A percentile compares a stretch with the other conserved stretches of the same genome.
phyloP scores from a whole-genome alignment of 1,139 yeast species.

The Nakaseomyces nivariensis region DNA sequence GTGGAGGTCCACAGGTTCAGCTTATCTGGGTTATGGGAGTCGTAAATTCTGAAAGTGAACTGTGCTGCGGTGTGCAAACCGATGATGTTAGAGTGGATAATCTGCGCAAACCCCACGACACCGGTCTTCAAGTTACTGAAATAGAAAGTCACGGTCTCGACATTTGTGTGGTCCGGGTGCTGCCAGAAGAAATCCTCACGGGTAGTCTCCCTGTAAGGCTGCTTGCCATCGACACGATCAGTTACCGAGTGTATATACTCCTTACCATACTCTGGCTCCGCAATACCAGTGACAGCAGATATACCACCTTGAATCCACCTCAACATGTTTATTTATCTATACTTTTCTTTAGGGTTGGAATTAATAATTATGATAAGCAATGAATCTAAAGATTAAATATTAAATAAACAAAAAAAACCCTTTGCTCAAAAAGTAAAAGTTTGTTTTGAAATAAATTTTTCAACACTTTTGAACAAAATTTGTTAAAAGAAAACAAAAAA shows the following conservation, averaged over 20 bases:
- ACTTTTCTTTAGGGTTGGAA: not conserved
- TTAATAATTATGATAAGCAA: no score
- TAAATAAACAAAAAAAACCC: no score
- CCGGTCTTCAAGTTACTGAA: conserved; percentile 57
- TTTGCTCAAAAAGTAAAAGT: no score
- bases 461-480: not conserved
- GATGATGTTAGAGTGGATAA: conserved; percentile 85
- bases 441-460: no score
- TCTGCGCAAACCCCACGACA: conserved; percentile 79
- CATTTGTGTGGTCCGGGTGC: conserved; percentile 72
- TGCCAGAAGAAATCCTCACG: conserved; percentile 65
- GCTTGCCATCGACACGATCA: conserved; percentile 44
- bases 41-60: conserved; percentile 75
- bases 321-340: conserved; percentile 37
- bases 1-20: conserved; percentile 74
- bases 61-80: conserved; percentile 90
- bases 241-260: conserved; percentile 85
- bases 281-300: conserved; percentile 91
- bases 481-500: not conserved
- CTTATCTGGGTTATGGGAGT: conserved; percentile 28
- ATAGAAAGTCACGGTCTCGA: conserved; percentile 90
- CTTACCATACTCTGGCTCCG: conserved; percentile 93
- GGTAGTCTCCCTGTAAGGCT: conserved; percentile 47
- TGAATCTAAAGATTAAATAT: no score
- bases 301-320: conserved; percentile 83